Base-by-base conservation (phyloP, 2,329 filamentous ascomycete species). In the Aspergillus spinulosporus region DNA sequence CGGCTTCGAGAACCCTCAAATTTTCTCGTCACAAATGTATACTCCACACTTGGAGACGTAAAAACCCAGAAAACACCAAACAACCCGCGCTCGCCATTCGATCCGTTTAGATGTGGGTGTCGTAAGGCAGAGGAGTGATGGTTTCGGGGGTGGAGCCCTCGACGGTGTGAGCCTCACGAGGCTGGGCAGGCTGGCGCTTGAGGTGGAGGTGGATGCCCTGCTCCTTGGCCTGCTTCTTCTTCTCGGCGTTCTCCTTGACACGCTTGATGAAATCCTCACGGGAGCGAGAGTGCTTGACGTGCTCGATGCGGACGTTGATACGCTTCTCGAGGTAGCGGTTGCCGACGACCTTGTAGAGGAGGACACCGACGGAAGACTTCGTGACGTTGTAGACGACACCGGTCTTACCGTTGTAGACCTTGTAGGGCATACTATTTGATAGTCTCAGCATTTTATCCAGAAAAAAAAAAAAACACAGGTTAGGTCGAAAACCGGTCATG, bases 301-400 rank as follows among this genome's bases (percentile, higher is more conserved):
- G 94, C 88, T 99, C 94, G 80, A 97, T 82, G 78, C 94, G 91
- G 82, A 99, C 85, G 88, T 96, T 97, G 84, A 99, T 88, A 80
- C 94, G 93, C 92, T 99, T 99, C 90, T 99, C 94, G 79, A 99
- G 85, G 88, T 97, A 99, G 76, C 93, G 90, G 88, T 97, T 94
- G 83, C 92, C 92, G 78, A 99, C 94, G 81, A 95, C 91, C 88
- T 96, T 97, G 89, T 96, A 93, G 82, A 99, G 90, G 83, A 99
- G 97, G 80, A 99, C 89, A 74, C 94, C 94, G 77, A 99, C 92
- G 67, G 94, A 90, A 72, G 86, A 89, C 88, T 97, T 96, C 82
- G 93, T 94, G 74, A 99, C 94, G 85, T 99, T 99, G 90, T 96
- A 96, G 82, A 96, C 83, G 73, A 96, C 90, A 77, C 92, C 92